Conservation (phyloP, 768 basidiomycete species). For the Porpolomopsis calyptriformis region DNA sequence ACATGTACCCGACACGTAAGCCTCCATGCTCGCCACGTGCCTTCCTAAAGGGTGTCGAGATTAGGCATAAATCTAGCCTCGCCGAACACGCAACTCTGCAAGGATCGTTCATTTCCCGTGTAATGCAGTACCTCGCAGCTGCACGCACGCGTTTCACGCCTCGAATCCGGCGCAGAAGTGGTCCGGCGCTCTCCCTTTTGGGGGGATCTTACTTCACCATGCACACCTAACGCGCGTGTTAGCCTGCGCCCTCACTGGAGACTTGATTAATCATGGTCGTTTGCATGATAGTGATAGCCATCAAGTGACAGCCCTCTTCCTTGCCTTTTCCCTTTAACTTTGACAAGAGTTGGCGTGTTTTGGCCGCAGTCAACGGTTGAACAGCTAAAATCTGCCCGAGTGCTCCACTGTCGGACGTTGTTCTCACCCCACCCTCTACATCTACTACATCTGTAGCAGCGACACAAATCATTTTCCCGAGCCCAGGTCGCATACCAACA, state of each 20-base stretch:
- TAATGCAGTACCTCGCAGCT: background rate
- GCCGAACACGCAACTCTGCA: no score
- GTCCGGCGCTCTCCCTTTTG: background rate
- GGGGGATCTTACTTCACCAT: background rate
- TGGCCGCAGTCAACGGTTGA: conserved; percentile 31
- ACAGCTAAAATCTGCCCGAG: conserved; percentile 24
- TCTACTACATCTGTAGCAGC: conserved; percentile 23
- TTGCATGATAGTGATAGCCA: conserved; percentile 4
- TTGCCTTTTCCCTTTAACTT: background rate
- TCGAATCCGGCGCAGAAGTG: background rate
- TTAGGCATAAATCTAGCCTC: no score
- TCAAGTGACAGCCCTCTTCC: background rate
- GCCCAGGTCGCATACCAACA: conserved; percentile 39
- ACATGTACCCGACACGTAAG: background rate
- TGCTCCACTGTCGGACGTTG: conserved; percentile 28
- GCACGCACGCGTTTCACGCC: background rate
- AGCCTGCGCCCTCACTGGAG: background rate
- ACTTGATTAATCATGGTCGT: background rate
- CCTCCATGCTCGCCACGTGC: background rate
- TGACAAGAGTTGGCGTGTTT: conserved; percentile 29
- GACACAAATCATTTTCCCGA: conserved; percentile 18
- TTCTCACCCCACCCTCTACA: conserved; percentile 23
- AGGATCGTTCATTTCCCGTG: background rate
- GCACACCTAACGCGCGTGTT: background rate
- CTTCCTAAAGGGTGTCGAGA: background rate